Evolutionary conservation across 148 eudicot species (phyloP).

Genomic region (Chenopodium album): DNA sequence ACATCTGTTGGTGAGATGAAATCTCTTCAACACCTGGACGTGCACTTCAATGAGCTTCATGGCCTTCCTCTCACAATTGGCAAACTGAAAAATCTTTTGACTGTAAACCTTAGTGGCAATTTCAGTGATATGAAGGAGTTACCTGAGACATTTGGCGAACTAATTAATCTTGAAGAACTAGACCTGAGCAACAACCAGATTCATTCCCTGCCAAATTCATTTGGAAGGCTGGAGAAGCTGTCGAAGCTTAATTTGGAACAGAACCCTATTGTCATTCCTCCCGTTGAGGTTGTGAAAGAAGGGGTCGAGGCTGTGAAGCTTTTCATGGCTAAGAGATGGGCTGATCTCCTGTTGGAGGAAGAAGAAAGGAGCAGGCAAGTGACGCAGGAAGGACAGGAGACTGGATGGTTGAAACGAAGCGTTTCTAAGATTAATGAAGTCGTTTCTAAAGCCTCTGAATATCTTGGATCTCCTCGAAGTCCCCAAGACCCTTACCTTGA

Average conservation of each 20-base stretch:
- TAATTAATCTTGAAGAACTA: constrained; percentile 68
- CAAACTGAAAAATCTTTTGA: constrained; percentile 62
- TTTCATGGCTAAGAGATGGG: constrained; percentile 72
- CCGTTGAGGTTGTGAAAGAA: constrained; percentile 54
- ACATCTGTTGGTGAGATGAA: constrained; percentile 81
- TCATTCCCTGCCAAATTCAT: constrained; percentile 67
- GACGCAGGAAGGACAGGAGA: constrained; percentile 40
- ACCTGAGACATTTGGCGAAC: constrained; percentile 66
- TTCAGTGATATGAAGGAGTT: constrained; percentile 82
- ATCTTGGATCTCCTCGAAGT: constrained; percentile 45
- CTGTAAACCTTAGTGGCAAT: constrained; percentile 73
- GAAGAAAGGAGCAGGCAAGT: constrained; percentile 49
- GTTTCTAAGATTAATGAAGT: constrained; percentile 51
- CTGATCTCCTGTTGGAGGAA: constrained; percentile 60
- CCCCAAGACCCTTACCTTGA: constrained; percentile 57
- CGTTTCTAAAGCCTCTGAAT: constrained; percentile 55
- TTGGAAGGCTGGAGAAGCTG: constrained; percentile 69
- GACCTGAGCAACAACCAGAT: constrained; percentile 94
- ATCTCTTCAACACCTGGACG: constrained; percentile 62
- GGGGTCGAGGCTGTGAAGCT: constrained; percentile 68
- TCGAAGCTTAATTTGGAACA: constrained; percentile 71
- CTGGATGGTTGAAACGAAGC: constrained; percentile 67
- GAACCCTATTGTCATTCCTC: constrained; percentile 77
- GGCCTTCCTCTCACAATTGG: constrained; percentile 72
- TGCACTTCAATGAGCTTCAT: constrained; percentile 86